Conservation (phyloP, 768 basidiomycete species). For the Mycena filopes region DNA sequence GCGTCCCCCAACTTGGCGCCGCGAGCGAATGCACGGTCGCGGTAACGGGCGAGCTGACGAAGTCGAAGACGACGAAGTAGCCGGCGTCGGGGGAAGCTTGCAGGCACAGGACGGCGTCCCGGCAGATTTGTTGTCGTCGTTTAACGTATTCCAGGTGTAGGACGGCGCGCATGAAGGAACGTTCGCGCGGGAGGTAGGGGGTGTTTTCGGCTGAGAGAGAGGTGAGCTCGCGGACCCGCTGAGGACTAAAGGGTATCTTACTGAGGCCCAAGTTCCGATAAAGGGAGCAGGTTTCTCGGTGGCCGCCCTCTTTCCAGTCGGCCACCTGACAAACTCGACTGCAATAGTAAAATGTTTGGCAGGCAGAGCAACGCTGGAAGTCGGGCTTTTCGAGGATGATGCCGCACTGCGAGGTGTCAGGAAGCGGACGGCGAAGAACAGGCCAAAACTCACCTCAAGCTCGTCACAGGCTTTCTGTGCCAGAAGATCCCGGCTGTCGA, state of each 20-base stretch:
- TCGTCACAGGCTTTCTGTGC: too few species aligned
- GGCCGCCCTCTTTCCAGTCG: not conserved
- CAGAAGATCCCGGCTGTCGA: too few species aligned
- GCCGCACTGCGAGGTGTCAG: not conserved
- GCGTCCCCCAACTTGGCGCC: not conserved
- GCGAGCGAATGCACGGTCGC: not conserved
- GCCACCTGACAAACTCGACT: slow-evolving; percentile 7
- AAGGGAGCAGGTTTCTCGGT: not conserved
- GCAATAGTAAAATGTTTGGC: slow-evolving; percentile 8
- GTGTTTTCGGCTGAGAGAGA: not conserved
- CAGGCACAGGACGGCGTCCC: not conserved
- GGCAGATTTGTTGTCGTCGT: not conserved
- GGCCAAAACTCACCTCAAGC: too few species aligned
- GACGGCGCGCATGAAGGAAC: slow-evolving; percentile 7
- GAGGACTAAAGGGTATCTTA: not conserved
- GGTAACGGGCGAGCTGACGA: not conserved
- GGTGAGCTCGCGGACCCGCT: not conserved
- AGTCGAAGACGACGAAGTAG: slow-evolving; percentile 12
- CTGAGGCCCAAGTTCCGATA: not conserved
- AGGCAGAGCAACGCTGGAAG: not conserved
- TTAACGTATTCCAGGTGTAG: not conserved
- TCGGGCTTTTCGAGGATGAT: not conserved
- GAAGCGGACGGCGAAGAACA: too few species aligned
- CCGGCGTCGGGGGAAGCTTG: not conserved
- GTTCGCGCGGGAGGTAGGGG: not conserved